These are phyloP conservation scores for Nitzschia palea DNA, from an alignment of 108 stramenopile species.

Conservation along the genomic window DNA sequence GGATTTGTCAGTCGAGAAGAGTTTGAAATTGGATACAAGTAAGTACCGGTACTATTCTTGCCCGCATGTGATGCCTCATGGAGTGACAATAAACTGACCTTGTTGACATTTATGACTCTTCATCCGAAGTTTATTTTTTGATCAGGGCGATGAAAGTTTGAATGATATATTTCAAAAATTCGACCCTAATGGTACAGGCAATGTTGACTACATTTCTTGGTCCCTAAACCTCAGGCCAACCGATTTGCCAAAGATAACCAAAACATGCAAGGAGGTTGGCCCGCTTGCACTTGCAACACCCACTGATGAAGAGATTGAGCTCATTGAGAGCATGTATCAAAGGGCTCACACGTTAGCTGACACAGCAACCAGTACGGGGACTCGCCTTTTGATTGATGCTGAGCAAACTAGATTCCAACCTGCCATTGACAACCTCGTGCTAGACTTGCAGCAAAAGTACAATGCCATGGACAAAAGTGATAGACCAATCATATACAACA, in stretches of 20 bases:
- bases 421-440: constrained; percentile 90
- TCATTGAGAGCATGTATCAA: constrained; percentile 68
- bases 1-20: constrained; percentile 66
- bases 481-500: constrained; percentile 82
- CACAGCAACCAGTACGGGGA: constrained; percentile 59
- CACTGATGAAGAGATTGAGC: constrained; percentile 81
- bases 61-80: neutral
- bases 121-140: constrained; percentile 29
- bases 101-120: neutral
- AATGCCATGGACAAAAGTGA: constrained; percentile 50
- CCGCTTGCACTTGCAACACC: constrained; percentile 72
- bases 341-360: constrained; percentile 72
- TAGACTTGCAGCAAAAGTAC: constrained; percentile 76
- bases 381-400: constrained; percentile 95
- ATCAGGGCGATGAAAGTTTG: constrained; percentile 37
- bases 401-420: constrained; percentile 96
- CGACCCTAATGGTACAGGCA: constrained; percentile 54
- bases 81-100: neutral
- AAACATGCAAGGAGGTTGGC: constrained; percentile 59
- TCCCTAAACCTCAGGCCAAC: constrained; percentile 54
- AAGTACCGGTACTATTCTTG: constrained; percentile 11
- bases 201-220: constrained; percentile 87
- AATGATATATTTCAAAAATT: constrained; percentile 49
- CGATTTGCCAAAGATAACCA: constrained; percentile 53
- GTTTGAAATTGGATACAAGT: constrained; percentile 50